Evolutionary conservation across 2,329 filamentous ascomycete genomes (phyloP).

Genomic region (Exophiala calicioides): DNA sequence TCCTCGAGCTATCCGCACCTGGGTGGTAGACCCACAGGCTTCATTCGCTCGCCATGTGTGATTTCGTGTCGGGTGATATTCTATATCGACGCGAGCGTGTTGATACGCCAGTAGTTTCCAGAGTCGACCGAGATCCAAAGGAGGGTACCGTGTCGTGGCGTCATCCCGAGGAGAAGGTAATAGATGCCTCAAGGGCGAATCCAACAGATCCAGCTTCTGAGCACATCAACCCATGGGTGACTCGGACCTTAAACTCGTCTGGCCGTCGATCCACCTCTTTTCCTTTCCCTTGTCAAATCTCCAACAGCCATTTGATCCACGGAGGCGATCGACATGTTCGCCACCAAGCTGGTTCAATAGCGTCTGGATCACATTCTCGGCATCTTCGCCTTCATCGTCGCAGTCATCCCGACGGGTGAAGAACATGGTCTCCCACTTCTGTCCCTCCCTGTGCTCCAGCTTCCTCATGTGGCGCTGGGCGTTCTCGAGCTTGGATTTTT

Average conservation of each 20-base stretch:
- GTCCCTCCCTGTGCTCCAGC: constrained; percentile 72
- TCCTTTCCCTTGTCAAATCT: constrained; percentile 24
- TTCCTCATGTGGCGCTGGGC: constrained; percentile 76
- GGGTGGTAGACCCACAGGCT: too few species aligned
- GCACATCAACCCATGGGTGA: constrained; percentile 26
- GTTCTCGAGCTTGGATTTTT: constrained; percentile 90
- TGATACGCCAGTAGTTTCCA: too few species aligned
- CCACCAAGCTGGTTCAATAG: constrained; percentile 12
- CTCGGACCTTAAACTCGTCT: constrained; percentile 13
- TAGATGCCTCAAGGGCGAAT: too few species aligned
- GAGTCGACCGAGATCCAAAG: too few species aligned
- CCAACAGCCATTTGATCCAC: constrained; percentile 24
- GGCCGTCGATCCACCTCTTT: constrained; percentile 21
- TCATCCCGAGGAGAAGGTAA: too few species aligned
- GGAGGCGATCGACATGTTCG: constrained; percentile 14
- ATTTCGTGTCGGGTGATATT: too few species aligned
- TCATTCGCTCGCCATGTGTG: too few species aligned
- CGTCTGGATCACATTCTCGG: constrained; percentile 2
- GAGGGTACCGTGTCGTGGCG: too few species aligned
- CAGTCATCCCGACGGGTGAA: constrained; percentile 53
- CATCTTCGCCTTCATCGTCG: background rate
- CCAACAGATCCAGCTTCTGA: too few species aligned
- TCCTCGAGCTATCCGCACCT: too few species aligned
- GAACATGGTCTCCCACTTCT: constrained; percentile 80
- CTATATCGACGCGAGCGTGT: too few species aligned